Conservation (phyloP, 345 rosid genomes). For the Viola odorata region DNA sequence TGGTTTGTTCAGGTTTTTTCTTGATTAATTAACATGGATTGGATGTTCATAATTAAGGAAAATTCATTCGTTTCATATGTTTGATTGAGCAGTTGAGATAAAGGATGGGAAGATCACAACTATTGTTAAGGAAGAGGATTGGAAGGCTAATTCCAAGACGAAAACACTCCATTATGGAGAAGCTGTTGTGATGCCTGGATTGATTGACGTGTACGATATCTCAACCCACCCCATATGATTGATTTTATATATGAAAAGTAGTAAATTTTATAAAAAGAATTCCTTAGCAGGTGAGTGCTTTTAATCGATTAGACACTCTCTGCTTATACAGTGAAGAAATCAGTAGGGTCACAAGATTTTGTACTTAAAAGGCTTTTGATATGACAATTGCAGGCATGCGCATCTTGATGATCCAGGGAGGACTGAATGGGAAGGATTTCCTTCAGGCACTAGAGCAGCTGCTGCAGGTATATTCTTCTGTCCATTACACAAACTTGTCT, state of each 20-base stretch:
- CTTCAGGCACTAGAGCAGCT: slow-evolving; percentile 94
- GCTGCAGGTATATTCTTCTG: slow-evolving; percentile 64
- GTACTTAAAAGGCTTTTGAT: slow-evolving; percentile 2
- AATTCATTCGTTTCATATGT: background rate
- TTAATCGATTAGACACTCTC: no score
- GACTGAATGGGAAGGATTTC: slow-evolving; percentile 96
- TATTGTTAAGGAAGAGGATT: slow-evolving; percentile 56
- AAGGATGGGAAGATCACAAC: slow-evolving; percentile 50
- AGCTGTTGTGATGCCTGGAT: slow-evolving; percentile 93
- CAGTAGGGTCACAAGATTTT: no score
- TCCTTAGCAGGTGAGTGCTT: no score
- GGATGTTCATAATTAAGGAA: background rate
- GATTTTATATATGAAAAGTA: background rate
- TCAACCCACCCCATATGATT: slow-evolving; percentile 7
- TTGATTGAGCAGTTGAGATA: slow-evolving; percentile 55
- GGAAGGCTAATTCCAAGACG: slow-evolving; percentile 39
- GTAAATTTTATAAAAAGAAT: background rate
- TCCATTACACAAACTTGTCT: background rate
- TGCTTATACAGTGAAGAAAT: no score
- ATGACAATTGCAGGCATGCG: slow-evolving; percentile 53
- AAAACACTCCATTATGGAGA: slow-evolving; percentile 66
- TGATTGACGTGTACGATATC: slow-evolving; percentile 75
- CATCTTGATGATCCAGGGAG: slow-evolving; percentile 99
- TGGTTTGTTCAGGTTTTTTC: background rate
- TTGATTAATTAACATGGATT: background rate